Conservation (phyloP, 768 basidiomycete genomes). For the Pleurotus eryngii region DNA sequence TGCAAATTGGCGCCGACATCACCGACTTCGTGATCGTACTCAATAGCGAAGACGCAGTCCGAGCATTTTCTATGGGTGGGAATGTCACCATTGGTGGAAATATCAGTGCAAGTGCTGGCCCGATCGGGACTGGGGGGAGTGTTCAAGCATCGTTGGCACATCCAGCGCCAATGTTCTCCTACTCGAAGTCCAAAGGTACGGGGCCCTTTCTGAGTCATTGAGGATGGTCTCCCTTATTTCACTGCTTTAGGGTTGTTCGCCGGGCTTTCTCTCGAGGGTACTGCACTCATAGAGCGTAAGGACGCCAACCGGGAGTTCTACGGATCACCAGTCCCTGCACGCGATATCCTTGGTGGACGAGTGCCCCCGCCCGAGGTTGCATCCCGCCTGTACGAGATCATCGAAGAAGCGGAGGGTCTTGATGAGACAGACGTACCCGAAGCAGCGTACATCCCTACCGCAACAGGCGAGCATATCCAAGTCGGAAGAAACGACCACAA, state of each 20-base stretch:
- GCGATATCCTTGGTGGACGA: slow-evolving; percentile 87
- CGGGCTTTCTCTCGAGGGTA: slow-evolving; percentile 92
- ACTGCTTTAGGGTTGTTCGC: slow-evolving; percentile 79
- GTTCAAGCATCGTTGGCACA: slow-evolving; percentile 85
- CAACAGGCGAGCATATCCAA: slow-evolving; percentile 55
- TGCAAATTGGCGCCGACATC: slow-evolving; percentile 94
- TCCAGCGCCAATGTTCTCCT: slow-evolving; percentile 96
- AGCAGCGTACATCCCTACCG: slow-evolving; percentile 73
- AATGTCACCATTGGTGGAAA: slow-evolving; percentile 96
- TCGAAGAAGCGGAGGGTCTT: slow-evolving; percentile 92
- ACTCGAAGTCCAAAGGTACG: slow-evolving; percentile 91
- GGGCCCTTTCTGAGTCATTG: slow-evolving; percentile 1
- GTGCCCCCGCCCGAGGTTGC: slow-evolving; percentile 99
- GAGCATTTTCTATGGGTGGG: slow-evolving; percentile 92
- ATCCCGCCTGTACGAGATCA: slow-evolving; percentile 88
- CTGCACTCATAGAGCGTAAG: slow-evolving; percentile 90
- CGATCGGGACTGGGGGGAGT: slow-evolving; percentile 91
- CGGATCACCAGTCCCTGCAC: slow-evolving; percentile 83
- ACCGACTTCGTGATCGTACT: slow-evolving; percentile 96
- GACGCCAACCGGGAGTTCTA: slow-evolving; percentile 97
- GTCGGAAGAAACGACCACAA: slow-evolving; percentile 34
- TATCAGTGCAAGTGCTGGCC: slow-evolving; percentile 82
- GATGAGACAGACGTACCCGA: slow-evolving; percentile 83
- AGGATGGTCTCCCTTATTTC: slow-evolving; percentile 1
- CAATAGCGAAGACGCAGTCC: slow-evolving; percentile 93